These are phyloP conservation scores for Trichocomaceae sp. DNA, from an alignment of 2,329 filamentous ascomycete genomes.

Conservation along the genomic window DNA sequence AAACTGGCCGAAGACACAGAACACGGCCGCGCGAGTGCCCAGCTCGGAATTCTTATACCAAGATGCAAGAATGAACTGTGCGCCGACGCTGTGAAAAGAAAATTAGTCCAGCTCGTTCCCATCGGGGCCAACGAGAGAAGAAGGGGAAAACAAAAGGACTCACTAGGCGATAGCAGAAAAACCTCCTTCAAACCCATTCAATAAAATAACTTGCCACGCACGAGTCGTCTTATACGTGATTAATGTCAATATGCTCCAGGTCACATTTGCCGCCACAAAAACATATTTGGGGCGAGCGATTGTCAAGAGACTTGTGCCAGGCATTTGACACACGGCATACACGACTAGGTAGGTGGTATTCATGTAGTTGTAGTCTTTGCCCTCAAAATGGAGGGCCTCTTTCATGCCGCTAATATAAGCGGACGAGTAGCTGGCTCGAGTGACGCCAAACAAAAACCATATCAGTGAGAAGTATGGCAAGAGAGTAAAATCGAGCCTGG, in stretches of 20 bases:
- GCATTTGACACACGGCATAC: conserved; percentile 42
- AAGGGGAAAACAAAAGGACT: background rate
- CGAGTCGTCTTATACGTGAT: conserved; percentile 39
- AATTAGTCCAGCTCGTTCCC: background rate
- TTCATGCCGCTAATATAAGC: conserved; percentile 41
- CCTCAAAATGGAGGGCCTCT: conserved; percentile 32
- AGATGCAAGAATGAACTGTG: conserved; percentile 61
- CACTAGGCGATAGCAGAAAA: conserved; percentile 42
- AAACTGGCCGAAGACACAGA: conserved; percentile 41
- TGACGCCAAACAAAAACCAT: conserved; percentile 45
- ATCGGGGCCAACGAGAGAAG: background rate
- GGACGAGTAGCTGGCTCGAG: conserved; percentile 39
- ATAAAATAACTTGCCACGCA: conserved; percentile 40
- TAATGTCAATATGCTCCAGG: conserved; percentile 41
- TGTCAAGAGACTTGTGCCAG: conserved; percentile 37
- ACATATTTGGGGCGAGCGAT: conserved; percentile 36
- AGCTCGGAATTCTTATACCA: conserved; percentile 52
- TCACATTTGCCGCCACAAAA: conserved; percentile 39
- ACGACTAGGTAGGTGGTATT: conserved; percentile 32
- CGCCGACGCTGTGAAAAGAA: conserved; percentile 41
- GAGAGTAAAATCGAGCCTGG: conserved; percentile 38
- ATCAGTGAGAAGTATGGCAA: conserved; percentile 42
- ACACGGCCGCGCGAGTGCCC: conserved; percentile 23
- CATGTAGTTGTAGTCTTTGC: conserved; percentile 40
- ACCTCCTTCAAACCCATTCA: conserved; percentile 41